These are phyloP conservation scores for Tieghemostelium lacteum DNA, from an alignment of 78 protist species.

Conservation along the genomic window DNA sequence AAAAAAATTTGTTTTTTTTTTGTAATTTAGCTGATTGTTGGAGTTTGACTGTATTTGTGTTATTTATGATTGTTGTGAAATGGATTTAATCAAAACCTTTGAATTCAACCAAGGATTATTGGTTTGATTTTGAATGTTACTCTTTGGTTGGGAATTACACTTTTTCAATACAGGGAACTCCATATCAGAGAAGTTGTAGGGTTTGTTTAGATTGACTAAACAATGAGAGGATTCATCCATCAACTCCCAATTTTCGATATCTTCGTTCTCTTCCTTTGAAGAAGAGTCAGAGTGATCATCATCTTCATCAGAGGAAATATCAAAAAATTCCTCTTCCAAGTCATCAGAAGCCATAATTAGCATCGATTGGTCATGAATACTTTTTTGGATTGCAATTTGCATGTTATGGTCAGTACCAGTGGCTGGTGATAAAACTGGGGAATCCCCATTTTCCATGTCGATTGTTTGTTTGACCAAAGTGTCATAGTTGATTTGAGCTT, in stretches of 20 bases:
- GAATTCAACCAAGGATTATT: conserved; percentile 2
- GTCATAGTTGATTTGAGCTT: conserved; percentile 12
- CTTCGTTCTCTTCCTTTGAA: conserved; percentile 16
- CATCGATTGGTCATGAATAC: conserved; percentile 13
- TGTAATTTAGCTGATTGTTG: no score
- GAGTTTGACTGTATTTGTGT: neutral
- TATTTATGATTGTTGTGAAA: conserved; percentile 26
- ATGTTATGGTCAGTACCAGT: conserved; percentile 45
- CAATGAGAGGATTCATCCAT: conserved; percentile 45
- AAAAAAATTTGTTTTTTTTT: no score
- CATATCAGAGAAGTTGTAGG: conserved; percentile 24
- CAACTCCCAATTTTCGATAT: conserved; percentile 53
- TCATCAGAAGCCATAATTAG: neutral
- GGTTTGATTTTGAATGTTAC: neutral
- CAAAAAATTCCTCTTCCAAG: conserved; percentile 43
- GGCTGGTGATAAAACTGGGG: neutral
- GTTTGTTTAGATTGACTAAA: conserved; percentile 46
- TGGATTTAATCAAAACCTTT: neutral
- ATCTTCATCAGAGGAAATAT: conserved; percentile 6
- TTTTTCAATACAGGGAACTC: conserved; percentile 33
- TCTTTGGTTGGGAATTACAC: neutral
- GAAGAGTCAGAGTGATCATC: no score
- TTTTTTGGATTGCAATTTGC: conserved; percentile 58
- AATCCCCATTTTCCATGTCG: conserved; percentile 27
- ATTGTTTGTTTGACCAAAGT: conserved; percentile 19